Base-by-base conservation (phyloP, 148 eudicot genomes). In the Fagopyrum esculentum region DNA sequence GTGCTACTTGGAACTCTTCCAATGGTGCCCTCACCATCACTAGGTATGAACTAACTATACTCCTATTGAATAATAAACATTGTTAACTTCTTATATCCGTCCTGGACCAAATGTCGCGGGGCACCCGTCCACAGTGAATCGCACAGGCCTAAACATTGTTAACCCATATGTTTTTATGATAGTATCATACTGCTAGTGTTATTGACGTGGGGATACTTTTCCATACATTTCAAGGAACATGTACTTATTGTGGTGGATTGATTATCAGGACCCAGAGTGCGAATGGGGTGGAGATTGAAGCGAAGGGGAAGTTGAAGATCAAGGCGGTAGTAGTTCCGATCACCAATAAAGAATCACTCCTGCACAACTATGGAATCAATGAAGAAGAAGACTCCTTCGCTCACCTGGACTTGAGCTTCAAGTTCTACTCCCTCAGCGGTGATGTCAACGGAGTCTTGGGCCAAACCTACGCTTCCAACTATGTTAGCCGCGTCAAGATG, bases 1-100 rank as follows among this genome's bases (percentile, higher is more conserved):
- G 82, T 26, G 75, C 86, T 17, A 47, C 74, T 15, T 71, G 74
- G 74, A 71, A 47, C 54, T 71, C 74, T 5, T 71, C 74, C 35
- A 46, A 17, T 47, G 74, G 49, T 19, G 55, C 12, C 54, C 54
- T 71, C 16, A 71, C 55, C 74, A 46, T 71, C n/a, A 71, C 73
- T 8, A 70, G 73, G 73, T 70, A 70, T 10, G 5, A 8, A 6
- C 30, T 13, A 69, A 22, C 22, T 64, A 29, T 13, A 64, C 26
- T 22, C 26, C 26, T 22, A 22, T 22, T 22, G 26, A 22, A 22
- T 22, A 22, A 22, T 22, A 22, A 22, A 22, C 26, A 22, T 22
- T 22, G 26, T 22, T 22, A 22, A 22, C 26, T 22, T 22, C 26
- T 22, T 22, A 22, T 22, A 22, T 22, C 26, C 26, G 26, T 22